phyloP scores from a whole-genome alignment of 768 basidiomycete genomes.

The Austroboletus festivus region DNA sequence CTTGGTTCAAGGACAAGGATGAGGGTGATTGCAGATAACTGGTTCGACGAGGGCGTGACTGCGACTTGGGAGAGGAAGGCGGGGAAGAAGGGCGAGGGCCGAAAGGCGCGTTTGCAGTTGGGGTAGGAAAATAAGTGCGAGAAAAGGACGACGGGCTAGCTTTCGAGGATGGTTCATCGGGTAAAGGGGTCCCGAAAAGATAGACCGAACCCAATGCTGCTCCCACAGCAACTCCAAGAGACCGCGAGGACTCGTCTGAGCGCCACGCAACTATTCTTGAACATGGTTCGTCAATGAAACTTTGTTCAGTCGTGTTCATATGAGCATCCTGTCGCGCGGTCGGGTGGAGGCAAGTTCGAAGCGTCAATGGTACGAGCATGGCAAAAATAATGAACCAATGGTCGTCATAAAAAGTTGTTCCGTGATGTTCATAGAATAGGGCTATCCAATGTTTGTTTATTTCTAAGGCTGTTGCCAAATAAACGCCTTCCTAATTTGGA shows the following conservation, averaged over 20 bases:
- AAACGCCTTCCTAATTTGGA: not conserved
- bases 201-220: slow-evolving; percentile 25
- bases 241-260: not conserved
- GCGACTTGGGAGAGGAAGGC: slow-evolving; percentile 21
- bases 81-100: slow-evolving; percentile 12
- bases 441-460: slow-evolving; percentile 24
- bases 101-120: slow-evolving; percentile 3
- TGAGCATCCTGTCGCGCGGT: slow-evolving; percentile 6
- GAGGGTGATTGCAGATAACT: slow-evolving; percentile 35
- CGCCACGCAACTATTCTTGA: slow-evolving; percentile 20
- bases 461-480: slow-evolving; percentile 30
- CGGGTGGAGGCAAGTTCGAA: slow-evolving; percentile 16
- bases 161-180: slow-evolving; percentile 19
- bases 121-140: slow-evolving; percentile 12
- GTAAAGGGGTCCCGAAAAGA: slow-evolving; percentile 25
- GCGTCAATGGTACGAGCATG: slow-evolving; percentile 28
- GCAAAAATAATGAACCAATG: not conserved
- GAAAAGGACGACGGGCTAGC: slow-evolving; percentile 5
- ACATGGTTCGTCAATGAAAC: slow-evolving; percentile 22
- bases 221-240: slow-evolving; percentile 21
- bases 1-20: slow-evolving; percentile 31
- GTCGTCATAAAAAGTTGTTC: too few relatives aligned
- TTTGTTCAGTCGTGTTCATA: slow-evolving; percentile 19
- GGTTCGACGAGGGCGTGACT: slow-evolving; percentile 24
- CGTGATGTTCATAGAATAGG: too few relatives aligned